Evolutionary conservation across 305 asterid genomes (phyloP), one percentile per base, ranked within the genome.

Genomic region (Rubia peregrina): DNA sequence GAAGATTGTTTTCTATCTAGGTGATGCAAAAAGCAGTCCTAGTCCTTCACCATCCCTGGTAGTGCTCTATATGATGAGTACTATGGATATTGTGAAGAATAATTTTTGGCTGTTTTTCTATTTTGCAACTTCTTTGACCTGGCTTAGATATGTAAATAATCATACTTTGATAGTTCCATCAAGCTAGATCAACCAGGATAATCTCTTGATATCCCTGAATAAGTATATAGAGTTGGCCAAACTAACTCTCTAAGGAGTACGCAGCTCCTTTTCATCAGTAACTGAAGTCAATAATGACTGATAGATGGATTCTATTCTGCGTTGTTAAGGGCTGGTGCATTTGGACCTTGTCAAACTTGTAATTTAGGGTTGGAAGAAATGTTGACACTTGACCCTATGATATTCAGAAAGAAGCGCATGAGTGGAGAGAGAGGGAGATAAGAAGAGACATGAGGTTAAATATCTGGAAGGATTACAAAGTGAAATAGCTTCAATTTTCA

Each of bases 1-100:
- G 74, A 91, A 91, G 91, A 77, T 91, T 73, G 86, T 91, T 73
- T 85, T 90, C 73, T 80, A 78, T 79, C 87, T 91, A 70, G 96
- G 92, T 68, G 92, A 85, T 79, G 77, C 82, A 74, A 82, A 84
- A 69, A 83, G 72, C 70, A 69, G 57, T 57, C 78, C 84, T 61
- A 79, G 75, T 79, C 84, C 85, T 53, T 75, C 85, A 33, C 78
- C 87, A 57, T 83, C 92, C 60, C 86, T 82, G 87, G 96, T 89
- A 86, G 57, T 61, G 69, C 66, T 67, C 69, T 64, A 21, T 19
- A 19, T 7, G 16, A 30, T 60, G 36, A 30, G n/a, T 60, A 43
- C 30, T 61, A 12, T 19, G 53, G 38, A 33, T 46, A 71, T 72
- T 70, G 26, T 66, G 59, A 70, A 43, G 65, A 67, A 67, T 75